Percentiles rank a stretch among this genome's conserved stretches.
These are phyloP conservation scores for Raphanus sativus DNA, from an alignment of 345 rosid genomes.

Conservation along the genomic window DNA sequence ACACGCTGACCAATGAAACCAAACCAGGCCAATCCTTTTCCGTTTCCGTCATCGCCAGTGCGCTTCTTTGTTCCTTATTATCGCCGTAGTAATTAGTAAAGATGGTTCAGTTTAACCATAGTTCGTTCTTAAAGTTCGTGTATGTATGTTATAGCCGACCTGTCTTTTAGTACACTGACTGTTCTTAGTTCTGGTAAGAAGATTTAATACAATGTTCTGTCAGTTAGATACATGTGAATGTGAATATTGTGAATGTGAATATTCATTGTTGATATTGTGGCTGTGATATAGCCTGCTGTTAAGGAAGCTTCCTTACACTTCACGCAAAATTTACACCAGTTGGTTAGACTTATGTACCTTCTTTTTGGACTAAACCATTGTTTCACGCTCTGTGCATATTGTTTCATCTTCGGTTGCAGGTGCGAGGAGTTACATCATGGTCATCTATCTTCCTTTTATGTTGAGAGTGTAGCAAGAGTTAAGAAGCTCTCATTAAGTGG, in stretches of 20 bases:
- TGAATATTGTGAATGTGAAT: conserved; percentile 58
- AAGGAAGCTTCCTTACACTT: conserved; percentile 31
- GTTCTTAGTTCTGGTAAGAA: conserved; percentile 67
- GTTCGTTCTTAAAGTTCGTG: conserved; percentile 15
- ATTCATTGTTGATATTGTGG: no score
- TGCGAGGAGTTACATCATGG: conserved; percentile 68
- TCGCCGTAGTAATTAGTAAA: no score
- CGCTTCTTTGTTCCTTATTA: no score
- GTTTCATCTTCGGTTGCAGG: conserved; percentile 42
- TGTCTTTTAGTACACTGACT: conserved; percentile 49
- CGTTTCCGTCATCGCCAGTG: not conserved
- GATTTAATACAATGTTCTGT: not conserved
- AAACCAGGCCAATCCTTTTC: not conserved
- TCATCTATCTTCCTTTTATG: conserved; percentile 67
- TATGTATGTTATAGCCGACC: conserved; percentile 35
- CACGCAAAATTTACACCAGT: conserved; percentile 75
- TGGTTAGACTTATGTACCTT: conserved; percentile 25
- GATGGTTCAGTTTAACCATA: not conserved
- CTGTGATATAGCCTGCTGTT: conserved; percentile 17
- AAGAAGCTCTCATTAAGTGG: conserved; percentile 83
- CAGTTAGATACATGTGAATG: not conserved
- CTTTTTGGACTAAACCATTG: conserved; percentile 58
- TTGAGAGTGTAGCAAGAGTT: conserved; percentile 93
- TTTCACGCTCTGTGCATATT: conserved; percentile 31
- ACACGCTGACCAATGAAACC: not conserved